Base-by-base conservation (phyloP, 768 basidiomycete genomes). In the Calvatia gigantea region DNA sequence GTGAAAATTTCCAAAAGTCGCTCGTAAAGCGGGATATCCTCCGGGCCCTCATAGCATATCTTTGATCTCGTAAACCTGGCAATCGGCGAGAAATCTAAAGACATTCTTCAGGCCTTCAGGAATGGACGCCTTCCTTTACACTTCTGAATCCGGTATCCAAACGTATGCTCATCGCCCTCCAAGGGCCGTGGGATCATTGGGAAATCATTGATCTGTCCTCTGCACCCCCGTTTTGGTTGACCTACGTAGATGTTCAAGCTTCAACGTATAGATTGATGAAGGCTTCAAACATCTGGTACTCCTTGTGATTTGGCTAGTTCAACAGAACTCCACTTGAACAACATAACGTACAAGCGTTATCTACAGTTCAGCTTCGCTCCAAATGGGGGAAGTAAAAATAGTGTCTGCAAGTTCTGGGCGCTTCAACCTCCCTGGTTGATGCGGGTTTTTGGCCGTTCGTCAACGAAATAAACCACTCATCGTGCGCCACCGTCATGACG, bases 401-500 rank as follows among this genome's bases (percentile, higher is more conserved):
- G 64, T 38, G 15, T 48, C 35, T 52, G 12, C 23, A 38, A 31
- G 43, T 33, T 39, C 38, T 39, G 35, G 39, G 28, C 12, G 32
- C 45, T 31, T 33, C 29, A 25, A 51, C 35, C 42, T 43, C 33
- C 52, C 39, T 48, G 44, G n/a, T 58, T 41, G 25, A 35, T 74
- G 75, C 69, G 70, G 67, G 63, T 65, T 72, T 73, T 74, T 75
- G 59, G 75, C 74, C 67, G 70, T 73, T 75, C 69, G 73, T 63
- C 67, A 47, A 56, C 61, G 58, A 39, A 32, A 28, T 33, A 21
- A n/a, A 31, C 49, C 35, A 25, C 54, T 48, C 55, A 57, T 38
- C 54, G 54, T 48, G 49, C 57, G 64, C 60, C 63, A 61, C 60
- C 59, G 57, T 62, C 61, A 64, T 56, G 48, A 51, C 60, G 47